Evolutionary conservation across 1,284 basidiomycete genomes (phyloP).

Genomic region (Trichosporon sp.): DNA sequence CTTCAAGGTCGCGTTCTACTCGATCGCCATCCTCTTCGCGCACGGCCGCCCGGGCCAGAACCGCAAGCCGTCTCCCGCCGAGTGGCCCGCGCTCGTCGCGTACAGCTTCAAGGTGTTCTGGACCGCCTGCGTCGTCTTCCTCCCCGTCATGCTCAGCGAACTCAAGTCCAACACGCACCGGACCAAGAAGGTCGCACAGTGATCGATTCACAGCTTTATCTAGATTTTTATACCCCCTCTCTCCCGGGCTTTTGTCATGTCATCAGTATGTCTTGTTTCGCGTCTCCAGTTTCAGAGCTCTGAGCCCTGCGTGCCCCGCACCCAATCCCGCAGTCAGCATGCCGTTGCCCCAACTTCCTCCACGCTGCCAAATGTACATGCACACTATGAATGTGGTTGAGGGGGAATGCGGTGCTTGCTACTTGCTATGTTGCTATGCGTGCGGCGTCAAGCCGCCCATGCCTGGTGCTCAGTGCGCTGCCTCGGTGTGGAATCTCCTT

Average conservation of each 20-base stretch:
- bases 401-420: neutral
- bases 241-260: neutral
- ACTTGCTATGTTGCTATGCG: too few species aligned
- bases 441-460: neutral
- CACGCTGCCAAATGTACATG: neutral
- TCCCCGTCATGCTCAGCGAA: conserved; percentile 83
- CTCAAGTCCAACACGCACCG: conserved; percentile 44
- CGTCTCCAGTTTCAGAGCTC: too few species aligned
- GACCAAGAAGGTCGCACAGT: neutral
- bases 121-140: conserved; percentile 78
- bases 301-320: too few species aligned
- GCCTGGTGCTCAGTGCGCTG: neutral
- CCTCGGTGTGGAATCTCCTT: conserved; percentile 23
- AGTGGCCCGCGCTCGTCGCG: conserved; percentile 61
- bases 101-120: conserved; percentile 64
- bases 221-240: neutral
- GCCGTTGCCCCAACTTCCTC: too few species aligned
- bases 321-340: too few species aligned
- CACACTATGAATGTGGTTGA: neutral
- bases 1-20: conserved; percentile 91
- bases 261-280: neutral
- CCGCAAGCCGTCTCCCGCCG: conserved; percentile 38
- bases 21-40: conserved; percentile 79
- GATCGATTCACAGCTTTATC: neutral
- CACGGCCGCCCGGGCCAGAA: conserved; percentile 53